phyloP scores from a whole-genome alignment of 2,329 filamentous ascomycete species.

The Xylaria sp. region DNA sequence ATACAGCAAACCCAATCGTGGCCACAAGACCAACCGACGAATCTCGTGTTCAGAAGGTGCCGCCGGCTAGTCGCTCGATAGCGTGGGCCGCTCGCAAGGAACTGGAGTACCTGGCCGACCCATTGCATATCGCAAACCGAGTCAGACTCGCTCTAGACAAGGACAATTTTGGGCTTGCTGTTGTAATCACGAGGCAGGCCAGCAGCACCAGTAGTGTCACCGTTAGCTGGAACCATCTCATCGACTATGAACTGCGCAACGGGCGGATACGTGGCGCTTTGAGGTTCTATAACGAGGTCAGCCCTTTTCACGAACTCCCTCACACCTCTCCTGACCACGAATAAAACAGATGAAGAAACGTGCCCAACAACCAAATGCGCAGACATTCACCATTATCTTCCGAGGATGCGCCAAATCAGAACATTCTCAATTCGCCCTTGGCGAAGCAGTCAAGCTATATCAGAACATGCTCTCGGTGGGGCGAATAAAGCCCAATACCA shows the following conservation, averaged over 20 bases:
- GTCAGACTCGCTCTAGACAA: conserved; percentile 69
- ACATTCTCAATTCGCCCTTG: conserved; percentile 68
- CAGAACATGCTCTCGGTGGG: conserved; percentile 74
- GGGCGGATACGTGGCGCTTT: conserved; percentile 72
- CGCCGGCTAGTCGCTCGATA: conserved; percentile 42
- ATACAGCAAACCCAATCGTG: conserved; percentile 5
- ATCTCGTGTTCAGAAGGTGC: conserved; percentile 37
- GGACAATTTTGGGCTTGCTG: conserved; percentile 72
- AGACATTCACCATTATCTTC: conserved; percentile 87
- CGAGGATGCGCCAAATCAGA: conserved; percentile 73
- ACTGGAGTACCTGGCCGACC: conserved; percentile 73
- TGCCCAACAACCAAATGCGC: conserved; percentile 78
- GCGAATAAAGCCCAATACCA: conserved; percentile 75
- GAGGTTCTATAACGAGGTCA: conserved; percentile 83
- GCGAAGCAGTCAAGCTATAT: conserved; percentile 79
- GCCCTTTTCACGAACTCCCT: conserved; percentile 53
- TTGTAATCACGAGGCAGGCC: conserved; percentile 74
- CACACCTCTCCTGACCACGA: conserved; percentile 33
- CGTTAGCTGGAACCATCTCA: conserved; percentile 89
- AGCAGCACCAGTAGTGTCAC: conserved; percentile 71
- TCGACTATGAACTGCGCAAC: conserved; percentile 74
- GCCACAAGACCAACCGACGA: conserved; percentile 7
- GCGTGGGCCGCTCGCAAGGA: conserved; percentile 62
- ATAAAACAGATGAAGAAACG: conserved; percentile 88
- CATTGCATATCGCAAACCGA: conserved; percentile 75